Conservation (phyloP, 2,329 filamentous ascomycete species). For the Pseudogymnoascus sp. region DNA sequence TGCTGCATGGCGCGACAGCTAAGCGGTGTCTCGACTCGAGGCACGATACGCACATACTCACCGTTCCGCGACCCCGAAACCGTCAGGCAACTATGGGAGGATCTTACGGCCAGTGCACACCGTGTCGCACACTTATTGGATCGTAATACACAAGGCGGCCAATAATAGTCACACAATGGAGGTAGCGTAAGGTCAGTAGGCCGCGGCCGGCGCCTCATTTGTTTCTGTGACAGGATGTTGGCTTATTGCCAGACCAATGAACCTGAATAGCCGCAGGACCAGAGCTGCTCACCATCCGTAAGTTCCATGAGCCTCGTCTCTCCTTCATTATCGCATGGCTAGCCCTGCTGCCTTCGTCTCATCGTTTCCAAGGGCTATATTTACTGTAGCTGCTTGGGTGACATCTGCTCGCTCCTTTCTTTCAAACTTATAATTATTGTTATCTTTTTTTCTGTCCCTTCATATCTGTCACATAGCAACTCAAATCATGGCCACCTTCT, state of each 20-base stretch:
- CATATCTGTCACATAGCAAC: background rate
- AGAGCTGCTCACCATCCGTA: background rate
- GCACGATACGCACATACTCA: background rate
- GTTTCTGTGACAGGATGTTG: background rate
- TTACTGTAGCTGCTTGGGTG: background rate
- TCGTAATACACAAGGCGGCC: constrained; percentile 3
- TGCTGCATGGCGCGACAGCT: background rate
- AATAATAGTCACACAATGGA: background rate
- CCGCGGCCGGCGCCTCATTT: background rate
- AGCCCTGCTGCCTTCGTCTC: background rate
- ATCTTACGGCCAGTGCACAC: background rate
- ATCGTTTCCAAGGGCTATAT: background rate
- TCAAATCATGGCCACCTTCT: constrained; percentile 1
- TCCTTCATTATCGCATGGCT: background rate
- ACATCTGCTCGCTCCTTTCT: background rate
- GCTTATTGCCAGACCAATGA: background rate
- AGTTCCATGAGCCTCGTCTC: background rate
- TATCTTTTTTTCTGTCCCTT: background rate
- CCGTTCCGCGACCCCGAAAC: background rate
- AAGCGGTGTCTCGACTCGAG: background rate
- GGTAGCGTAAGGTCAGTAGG: background rate
- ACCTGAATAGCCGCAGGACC: background rate
- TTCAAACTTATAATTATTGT: background rate
- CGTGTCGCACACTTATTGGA: constrained; percentile 1
- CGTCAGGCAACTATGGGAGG: background rate